Base-by-base conservation (phyloP, 192 early-diverging fungal species). In the Phycomyces blakesleeanus region DNA sequence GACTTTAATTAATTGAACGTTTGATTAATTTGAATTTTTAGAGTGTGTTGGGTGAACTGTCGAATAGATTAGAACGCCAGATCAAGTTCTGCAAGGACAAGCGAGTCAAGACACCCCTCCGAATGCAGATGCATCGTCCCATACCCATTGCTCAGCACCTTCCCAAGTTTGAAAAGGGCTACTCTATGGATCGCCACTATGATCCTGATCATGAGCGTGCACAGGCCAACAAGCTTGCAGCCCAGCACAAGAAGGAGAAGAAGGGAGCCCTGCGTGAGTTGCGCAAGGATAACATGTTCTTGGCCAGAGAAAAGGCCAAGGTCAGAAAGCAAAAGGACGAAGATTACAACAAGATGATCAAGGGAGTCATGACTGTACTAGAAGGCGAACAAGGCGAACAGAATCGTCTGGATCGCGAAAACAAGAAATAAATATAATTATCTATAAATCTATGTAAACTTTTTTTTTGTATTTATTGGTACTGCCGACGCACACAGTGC, bases 191-290 rank as follows among this genome's bases (percentile, higher is more conserved):
- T 58, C 78, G 79, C 44, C 81, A 87, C 69, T 88, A 92, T 64
- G 92, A 95, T 70, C 85, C 88, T 20, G 87, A 95, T 71, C 77
- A 85, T 51, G 87, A 89, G 29, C 86, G 89, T 50, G 81, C 81
- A 57, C 83, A 93, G 73, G 64, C 75, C 25, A 76, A 84, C 55
- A 97, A 97, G 75, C 74, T 96, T 54, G 74, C 89, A 29, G 69
- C 83, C 9, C 89, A 94, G 76, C 82, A 91, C 75, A 95, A 93
- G 78, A 89, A 91, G 78, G 97, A 99, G 71, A 83, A 85, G 73
- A 93, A 97, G 71, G 94, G 96, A 15, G 95, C 95, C 21, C 83
- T 94, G 49, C 87, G 97, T 22, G 97, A 99, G 76, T 74, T 99
- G 64, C 89, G 96, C 34, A 93, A 96, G 72, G 97, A 99, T 72